These are phyloP conservation scores for Malassezia equina DNA, from an alignment of 1,284 basidiomycete genomes.

Conservation along the genomic window DNA sequence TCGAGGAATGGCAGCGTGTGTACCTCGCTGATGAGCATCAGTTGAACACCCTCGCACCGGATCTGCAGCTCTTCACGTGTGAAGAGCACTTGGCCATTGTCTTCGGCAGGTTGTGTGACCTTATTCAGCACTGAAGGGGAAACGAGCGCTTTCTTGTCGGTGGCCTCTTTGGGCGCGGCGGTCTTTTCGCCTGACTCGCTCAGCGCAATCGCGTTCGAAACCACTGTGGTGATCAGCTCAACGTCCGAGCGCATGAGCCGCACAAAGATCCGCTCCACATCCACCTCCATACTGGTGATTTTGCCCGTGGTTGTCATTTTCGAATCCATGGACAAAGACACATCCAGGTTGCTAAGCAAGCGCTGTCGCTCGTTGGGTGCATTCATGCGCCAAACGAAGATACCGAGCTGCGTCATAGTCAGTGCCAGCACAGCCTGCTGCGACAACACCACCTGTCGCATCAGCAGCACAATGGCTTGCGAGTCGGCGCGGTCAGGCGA, in stretches of 20 bases:
- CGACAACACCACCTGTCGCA: conserved; percentile 77
- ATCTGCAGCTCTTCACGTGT: conserved; percentile 39
- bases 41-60: conserved; percentile 61
- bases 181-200: conserved; percentile 44
- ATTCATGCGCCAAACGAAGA: conserved; percentile 85
- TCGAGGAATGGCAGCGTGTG: conserved; percentile 92
- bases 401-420: conserved; percentile 72
- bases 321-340: conserved; percentile 77
- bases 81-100: conserved; percentile 39
- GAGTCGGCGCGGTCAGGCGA: conserved; percentile 69
- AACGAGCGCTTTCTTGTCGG: not conserved
- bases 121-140: not conserved
- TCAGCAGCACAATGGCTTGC: conserved; percentile 74
- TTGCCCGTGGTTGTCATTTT: conserved; percentile 64
- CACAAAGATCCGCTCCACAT: conserved; percentile 69
- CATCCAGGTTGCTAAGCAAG: conserved; percentile 84
- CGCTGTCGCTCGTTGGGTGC: conserved; percentile 70
- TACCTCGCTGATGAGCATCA: conserved; percentile 86
- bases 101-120: not conserved
- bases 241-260: conserved; percentile 89
- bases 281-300: conserved; percentile 72
- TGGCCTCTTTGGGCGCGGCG: not conserved
- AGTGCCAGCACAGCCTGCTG: conserved; percentile 84
- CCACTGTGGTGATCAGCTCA: conserved; percentile 74
- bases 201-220: conserved; percentile 74